Conservation (phyloP, 2,329 filamentous ascomycete species). For the Colletotrichum tanaceti region DNA sequence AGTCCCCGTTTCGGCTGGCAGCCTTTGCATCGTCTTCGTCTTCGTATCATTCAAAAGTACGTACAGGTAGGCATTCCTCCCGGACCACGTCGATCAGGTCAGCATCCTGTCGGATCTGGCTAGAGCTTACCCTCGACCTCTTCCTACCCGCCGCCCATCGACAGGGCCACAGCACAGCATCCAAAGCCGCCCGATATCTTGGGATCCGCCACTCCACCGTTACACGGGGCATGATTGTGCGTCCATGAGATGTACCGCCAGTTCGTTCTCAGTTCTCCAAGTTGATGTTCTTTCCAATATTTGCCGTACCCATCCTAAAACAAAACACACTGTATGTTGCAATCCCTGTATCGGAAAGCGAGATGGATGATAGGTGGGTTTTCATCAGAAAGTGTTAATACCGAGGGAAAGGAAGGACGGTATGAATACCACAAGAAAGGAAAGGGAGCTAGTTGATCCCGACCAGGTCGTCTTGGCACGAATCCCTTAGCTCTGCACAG, state of each 20-base stretch:
- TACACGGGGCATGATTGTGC: not conserved
- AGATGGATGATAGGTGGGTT: not conserved
- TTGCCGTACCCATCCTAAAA: not conserved
- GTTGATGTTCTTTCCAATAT: not conserved
- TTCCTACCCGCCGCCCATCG: not conserved
- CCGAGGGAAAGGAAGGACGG: not conserved
- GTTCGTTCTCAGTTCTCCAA: not conserved
- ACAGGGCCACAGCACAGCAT: not conserved
- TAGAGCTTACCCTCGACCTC: not conserved
- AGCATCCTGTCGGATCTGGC: not conserved
- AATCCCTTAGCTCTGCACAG: not conserved
- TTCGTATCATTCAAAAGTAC: no score
- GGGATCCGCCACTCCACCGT: not conserved
- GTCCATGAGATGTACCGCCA: not conserved
- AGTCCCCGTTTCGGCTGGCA: no score
- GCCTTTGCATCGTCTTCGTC: not conserved
- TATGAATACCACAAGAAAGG: not conserved
- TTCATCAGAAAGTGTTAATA: not conserved
- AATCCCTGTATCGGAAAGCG: conserved; percentile 7
- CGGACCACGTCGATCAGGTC: not conserved
- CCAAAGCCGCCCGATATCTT: not conserved
- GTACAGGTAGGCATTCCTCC: not conserved
- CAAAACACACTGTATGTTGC: not conserved
- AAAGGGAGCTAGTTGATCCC: not conserved
- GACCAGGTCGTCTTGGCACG: not conserved